A percentile compares a stretch with the other conserved stretches of the same genome.
Evolutionary conservation across 2,329 filamentous ascomycete species (phyloP).

Genomic region (Alternaria burnsii): DNA sequence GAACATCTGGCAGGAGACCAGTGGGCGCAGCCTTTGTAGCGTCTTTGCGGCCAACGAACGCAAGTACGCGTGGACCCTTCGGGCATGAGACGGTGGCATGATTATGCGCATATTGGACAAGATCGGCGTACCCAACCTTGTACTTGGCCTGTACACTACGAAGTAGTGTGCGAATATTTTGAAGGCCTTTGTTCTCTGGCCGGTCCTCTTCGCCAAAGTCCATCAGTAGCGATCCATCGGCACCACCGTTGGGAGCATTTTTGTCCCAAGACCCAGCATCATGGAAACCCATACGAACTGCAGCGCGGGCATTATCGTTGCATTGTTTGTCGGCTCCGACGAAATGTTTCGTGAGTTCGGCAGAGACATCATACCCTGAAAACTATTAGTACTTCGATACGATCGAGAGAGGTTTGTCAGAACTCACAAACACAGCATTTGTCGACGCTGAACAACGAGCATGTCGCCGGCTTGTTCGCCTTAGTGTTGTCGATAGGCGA

Average conservation of each 20-base stretch:
- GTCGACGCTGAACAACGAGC: constrained; percentile 26
- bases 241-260: constrained; percentile 48
- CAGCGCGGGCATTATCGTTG: constrained; percentile 47
- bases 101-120: constrained; percentile 61
- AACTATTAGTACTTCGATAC: constrained; percentile 14
- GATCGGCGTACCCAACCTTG: constrained; percentile 61
- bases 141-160: constrained; percentile 53
- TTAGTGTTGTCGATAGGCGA: constrained; percentile 38
- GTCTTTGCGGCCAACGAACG: constrained; percentile 62
- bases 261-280: constrained; percentile 49
- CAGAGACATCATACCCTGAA: constrained; percentile 42
- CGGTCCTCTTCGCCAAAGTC: constrained; percentile 48
- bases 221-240: constrained; percentile 54
- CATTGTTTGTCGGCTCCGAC: constrained; percentile 35
- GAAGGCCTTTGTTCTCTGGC: constrained; percentile 57
- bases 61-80: constrained; percentile 60
- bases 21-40: constrained; percentile 51
- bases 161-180: constrained; percentile 52
- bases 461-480: constrained; percentile 32
- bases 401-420: not conserved
- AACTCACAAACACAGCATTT: constrained; percentile 44
- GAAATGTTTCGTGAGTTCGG: constrained; percentile 40
- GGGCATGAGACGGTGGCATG: constrained; percentile 61
- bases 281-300: constrained; percentile 48
- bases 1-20: constrained; percentile 57